These are phyloP conservation scores for Neophaeococcomyces aloes DNA, from an alignment of 2,329 filamentous ascomycete genomes.

Conservation along the genomic window DNA sequence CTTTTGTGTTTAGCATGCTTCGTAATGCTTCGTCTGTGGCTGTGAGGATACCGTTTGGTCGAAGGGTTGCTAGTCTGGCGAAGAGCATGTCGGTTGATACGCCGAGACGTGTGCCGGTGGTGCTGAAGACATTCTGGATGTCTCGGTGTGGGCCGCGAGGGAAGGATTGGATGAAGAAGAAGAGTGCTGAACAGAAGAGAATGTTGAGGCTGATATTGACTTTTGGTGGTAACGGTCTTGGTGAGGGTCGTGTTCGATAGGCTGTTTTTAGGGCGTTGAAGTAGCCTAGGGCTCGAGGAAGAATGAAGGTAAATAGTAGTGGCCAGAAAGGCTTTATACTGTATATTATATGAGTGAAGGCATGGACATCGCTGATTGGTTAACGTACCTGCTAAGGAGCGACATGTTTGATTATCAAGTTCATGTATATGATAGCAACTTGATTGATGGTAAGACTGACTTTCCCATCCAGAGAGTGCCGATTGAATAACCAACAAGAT, in stretches of 20 bases:
- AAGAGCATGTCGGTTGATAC: constrained; percentile 80
- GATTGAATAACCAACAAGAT: too few species aligned
- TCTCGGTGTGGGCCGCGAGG: constrained; percentile 18
- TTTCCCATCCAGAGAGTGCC: too few species aligned
- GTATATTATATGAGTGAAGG: background rate
- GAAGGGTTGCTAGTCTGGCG: constrained; percentile 50
- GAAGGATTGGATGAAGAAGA: constrained; percentile 49
- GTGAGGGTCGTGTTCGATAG: constrained; percentile 26
- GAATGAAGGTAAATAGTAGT: constrained; percentile 20
- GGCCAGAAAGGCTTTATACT: constrained; percentile 23
- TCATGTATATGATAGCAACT: too few species aligned
- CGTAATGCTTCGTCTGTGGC: constrained; percentile 54
- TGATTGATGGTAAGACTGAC: too few species aligned
- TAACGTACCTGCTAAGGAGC: background rate
- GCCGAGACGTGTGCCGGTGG: constrained; percentile 70
- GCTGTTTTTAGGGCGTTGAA: constrained; percentile 17
- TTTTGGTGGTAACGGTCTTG: constrained; percentile 27
- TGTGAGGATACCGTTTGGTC: constrained; percentile 34
- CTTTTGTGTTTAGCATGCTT: constrained; percentile 56
- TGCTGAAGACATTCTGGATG: constrained; percentile 64
- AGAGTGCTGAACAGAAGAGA: constrained; percentile 42
- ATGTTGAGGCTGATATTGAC: constrained; percentile 36
- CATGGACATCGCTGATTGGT: background rate
- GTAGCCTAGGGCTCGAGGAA: constrained; percentile 19
- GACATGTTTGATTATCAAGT: background rate